phyloP scores from a whole-genome alignment of 1,284 basidiomycete species.

The Rhodotorula sp. region DNA sequence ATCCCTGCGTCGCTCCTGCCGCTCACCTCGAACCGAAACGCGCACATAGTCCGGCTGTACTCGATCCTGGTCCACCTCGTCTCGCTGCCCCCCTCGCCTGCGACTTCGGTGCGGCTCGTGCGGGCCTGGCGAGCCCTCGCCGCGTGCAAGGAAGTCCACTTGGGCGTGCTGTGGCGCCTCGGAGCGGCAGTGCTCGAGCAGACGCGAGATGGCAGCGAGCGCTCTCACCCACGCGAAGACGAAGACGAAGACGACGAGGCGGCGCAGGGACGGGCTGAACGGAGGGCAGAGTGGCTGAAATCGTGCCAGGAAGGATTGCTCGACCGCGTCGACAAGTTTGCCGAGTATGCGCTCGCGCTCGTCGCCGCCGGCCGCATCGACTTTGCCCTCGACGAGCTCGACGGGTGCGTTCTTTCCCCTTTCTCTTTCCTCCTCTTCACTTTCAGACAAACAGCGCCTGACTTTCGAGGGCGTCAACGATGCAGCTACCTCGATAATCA shows the following conservation, averaged over 20 bases:
- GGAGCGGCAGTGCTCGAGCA: conserved; percentile 31
- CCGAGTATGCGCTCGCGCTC: conserved; percentile 34
- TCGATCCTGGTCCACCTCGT: conserved; percentile 32
- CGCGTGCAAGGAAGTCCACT: conserved; percentile 31
- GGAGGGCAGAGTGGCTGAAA: conserved; percentile 35
- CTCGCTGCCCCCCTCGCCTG: conserved; percentile 22
- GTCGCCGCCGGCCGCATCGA: conserved; percentile 21
- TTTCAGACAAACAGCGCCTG: neutral
- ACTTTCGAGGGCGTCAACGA: neutral
- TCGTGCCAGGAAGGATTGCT: conserved; percentile 25
- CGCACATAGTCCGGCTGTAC: conserved; percentile 34
- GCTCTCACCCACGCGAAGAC: conserved; percentile 5
- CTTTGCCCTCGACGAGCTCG: conserved; percentile 38
- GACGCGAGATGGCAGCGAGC: neutral
- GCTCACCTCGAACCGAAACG: conserved; percentile 15
- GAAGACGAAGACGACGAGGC: conserved; percentile 19
- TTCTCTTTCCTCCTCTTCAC: neutral
- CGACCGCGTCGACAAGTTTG: conserved; percentile 32
- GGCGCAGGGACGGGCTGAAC: neutral
- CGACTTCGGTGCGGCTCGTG: conserved; percentile 16
- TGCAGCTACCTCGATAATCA: conserved; percentile 35
- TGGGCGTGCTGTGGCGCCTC: conserved; percentile 23
- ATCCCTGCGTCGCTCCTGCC: conserved; percentile 10
- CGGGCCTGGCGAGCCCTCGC: conserved; percentile 33
- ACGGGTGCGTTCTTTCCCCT: conserved; percentile 18